These are phyloP conservation scores for Trichothecium roseum DNA, from an alignment of 2,329 filamentous ascomycete species.

Conservation along the genomic window DNA sequence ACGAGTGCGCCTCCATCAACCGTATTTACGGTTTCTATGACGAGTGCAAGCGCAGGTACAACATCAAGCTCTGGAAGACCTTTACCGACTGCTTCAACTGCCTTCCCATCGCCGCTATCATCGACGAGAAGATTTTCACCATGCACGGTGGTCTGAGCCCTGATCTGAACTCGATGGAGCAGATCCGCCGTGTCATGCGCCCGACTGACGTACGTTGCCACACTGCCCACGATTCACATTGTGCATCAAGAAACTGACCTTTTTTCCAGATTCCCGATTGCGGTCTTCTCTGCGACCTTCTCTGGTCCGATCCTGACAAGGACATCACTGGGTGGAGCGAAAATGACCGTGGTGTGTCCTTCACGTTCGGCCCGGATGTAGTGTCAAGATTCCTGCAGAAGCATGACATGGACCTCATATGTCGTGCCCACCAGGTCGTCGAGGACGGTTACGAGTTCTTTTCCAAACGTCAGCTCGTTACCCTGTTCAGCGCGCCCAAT, in stretches of 20 bases:
- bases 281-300: conserved; percentile 88
- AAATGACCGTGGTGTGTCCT: conserved; percentile 96
- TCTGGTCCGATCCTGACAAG: conserved; percentile 99
- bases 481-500: conserved; percentile 94
- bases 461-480: conserved; percentile 94
- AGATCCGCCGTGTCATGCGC: conserved; percentile 97
- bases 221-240: conserved; percentile 17
- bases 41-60: conserved; percentile 97
- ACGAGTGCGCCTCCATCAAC: conserved; percentile 98
- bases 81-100: conserved; percentile 99
- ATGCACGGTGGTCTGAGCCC: conserved; percentile 98
- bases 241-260: conserved; percentile 11
- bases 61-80: conserved; percentile 99
- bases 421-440: conserved; percentile 95
- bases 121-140: conserved; percentile 99
- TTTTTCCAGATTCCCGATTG: conserved; percentile 83
- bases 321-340: conserved; percentile 99
- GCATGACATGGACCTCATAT: conserved; percentile 99
- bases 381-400: conserved; percentile 97
- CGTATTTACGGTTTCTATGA: conserved; percentile 99
- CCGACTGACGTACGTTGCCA: conserved; percentile 80
- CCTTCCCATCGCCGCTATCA: conserved; percentile 94
- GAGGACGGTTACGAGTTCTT: conserved; percentile 99
- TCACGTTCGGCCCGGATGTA: conserved; percentile 96
- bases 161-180: conserved; percentile 98